These are phyloP conservation scores for Zea luxurians DNA, from an alignment of 176 grass and related monocot genomes.

Conservation along the genomic window DNA sequence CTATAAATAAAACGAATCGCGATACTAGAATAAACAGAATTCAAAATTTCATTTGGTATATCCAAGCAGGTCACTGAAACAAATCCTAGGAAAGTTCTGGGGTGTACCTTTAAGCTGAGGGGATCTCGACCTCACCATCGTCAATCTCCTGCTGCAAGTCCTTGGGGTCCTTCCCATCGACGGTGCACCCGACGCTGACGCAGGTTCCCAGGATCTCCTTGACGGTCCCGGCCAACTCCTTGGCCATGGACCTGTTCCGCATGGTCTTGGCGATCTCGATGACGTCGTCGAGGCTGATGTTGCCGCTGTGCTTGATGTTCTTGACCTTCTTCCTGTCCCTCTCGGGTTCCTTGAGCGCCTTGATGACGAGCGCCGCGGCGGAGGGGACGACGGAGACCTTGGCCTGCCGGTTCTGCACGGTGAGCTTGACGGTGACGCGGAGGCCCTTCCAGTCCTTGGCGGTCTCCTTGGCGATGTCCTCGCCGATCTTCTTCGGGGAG, in stretches of 20 bases:
- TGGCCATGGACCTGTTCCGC: constrained; percentile 73
- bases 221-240: constrained; percentile 66
- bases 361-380: constrained; percentile 80
- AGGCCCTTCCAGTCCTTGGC: constrained; percentile 97
- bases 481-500: constrained; percentile 95
- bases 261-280: constrained; percentile 70
- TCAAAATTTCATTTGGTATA: not conserved
- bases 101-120: constrained; percentile 47
- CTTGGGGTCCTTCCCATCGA: constrained; percentile 85
- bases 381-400: constrained; percentile 91
- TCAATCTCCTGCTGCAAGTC: constrained; percentile 75
- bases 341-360: constrained; percentile 83
- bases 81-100: not conserved
- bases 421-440: constrained; percentile 93
- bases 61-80: not conserved
- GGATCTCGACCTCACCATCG: constrained; percentile 79
- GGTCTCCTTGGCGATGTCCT: constrained; percentile 98
- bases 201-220: constrained; percentile 86
- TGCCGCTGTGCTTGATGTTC: constrained; percentile 80
- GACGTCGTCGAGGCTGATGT: constrained; percentile 81
- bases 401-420: constrained; percentile 88
- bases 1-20: not conserved
- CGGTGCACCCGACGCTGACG: constrained; percentile 79
- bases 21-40: not conserved
- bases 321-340: constrained; percentile 80